phyloP scores from a whole-genome alignment of 108 stramenopile genomes.

The Skeletonema menzelii region DNA sequence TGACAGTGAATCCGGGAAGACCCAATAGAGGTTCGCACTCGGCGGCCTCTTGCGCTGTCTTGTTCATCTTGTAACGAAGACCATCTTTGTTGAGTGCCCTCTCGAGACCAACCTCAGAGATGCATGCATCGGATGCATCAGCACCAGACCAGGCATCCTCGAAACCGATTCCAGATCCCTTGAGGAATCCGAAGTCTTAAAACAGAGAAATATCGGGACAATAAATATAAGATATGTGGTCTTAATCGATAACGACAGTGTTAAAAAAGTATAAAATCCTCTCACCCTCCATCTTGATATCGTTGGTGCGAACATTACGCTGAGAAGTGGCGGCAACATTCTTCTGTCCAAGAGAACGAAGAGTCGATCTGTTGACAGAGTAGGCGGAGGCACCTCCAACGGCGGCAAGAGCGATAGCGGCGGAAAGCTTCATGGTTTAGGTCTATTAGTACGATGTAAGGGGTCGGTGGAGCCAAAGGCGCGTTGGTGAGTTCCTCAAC shows the following conservation, averaged over 20 bases:
- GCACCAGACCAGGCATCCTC: slow-evolving; percentile 77
- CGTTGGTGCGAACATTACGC: slow-evolving; percentile 37
- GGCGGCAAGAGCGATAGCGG: slow-evolving; percentile 53
- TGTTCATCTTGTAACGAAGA: slow-evolving; percentile 88
- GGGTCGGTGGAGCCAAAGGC: neutral
- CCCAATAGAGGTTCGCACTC: slow-evolving; percentile 65
- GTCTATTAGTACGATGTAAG: neutral
- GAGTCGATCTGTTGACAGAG: slow-evolving; percentile 59
- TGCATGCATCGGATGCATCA: slow-evolving; percentile 50
- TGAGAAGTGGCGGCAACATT: slow-evolving; percentile 35
- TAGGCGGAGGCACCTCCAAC: slow-evolving; percentile 61
- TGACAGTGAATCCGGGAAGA: slow-evolving; percentile 74
- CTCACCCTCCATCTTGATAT: slow-evolving; percentile 87
- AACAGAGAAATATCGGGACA: neutral
- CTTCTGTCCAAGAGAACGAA: slow-evolving; percentile 68
- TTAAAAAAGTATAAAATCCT: neutral
- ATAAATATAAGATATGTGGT: neutral
- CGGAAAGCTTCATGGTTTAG: slow-evolving; percentile 67
- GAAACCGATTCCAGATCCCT: slow-evolving; percentile 66
- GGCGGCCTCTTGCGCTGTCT: slow-evolving; percentile 76
- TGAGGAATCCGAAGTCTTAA: slow-evolving; percentile 83
- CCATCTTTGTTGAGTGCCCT: slow-evolving; percentile 80
- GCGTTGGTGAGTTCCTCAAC: slow-evolving; percentile 1
- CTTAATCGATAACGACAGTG: slow-evolving; percentile 9
- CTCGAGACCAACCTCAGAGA: slow-evolving; percentile 82